Conservation (phyloP, 306 rosid species). For the Trifolium subterraneum region DNA sequence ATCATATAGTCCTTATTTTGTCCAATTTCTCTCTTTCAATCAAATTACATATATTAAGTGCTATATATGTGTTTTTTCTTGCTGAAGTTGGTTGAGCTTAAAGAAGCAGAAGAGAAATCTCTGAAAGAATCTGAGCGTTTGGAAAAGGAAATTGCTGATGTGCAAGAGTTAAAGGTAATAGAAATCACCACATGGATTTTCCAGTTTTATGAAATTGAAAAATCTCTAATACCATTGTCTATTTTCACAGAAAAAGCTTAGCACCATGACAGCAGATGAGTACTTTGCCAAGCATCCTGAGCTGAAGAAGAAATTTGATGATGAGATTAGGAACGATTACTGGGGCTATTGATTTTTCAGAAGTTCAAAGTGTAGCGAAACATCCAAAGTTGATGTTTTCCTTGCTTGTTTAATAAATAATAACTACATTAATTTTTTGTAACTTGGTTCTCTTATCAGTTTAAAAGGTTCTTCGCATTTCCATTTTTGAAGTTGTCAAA, state of each 20-base stretch:
- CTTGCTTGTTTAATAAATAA: constrained; percentile 65
- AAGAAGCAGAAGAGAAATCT: constrained; percentile 87
- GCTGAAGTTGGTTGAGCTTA: constrained; percentile 82
- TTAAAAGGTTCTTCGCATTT: constrained; percentile 31
- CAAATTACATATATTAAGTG: constrained; percentile 8
- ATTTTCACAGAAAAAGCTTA: constrained; percentile 69
- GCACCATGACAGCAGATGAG: constrained; percentile 96
- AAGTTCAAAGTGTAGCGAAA: constrained; percentile 39
- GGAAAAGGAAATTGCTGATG: constrained; percentile 86
- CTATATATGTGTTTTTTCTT: constrained; percentile 26
- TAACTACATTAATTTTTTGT: constrained; percentile 49
- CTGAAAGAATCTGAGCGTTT: constrained; percentile 89
- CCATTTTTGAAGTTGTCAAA: constrained; percentile 37
- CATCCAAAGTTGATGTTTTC: constrained; percentile 47
- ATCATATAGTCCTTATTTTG: not conserved
- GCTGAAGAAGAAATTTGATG: constrained; percentile 88
- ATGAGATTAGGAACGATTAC: constrained; percentile 87
- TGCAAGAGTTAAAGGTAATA: constrained; percentile 86
- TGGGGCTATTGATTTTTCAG: constrained; percentile 80
- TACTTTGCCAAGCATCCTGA: constrained; percentile 94
- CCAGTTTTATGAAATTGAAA: not conserved
- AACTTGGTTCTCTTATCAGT: constrained; percentile 33
- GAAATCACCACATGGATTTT: constrained; percentile 8
- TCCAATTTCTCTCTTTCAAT: constrained; percentile 5
- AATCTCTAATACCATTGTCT: constrained; percentile 39